Conservation (phyloP, 768 basidiomycete genomes). For the Termitomyces titanicus region DNA sequence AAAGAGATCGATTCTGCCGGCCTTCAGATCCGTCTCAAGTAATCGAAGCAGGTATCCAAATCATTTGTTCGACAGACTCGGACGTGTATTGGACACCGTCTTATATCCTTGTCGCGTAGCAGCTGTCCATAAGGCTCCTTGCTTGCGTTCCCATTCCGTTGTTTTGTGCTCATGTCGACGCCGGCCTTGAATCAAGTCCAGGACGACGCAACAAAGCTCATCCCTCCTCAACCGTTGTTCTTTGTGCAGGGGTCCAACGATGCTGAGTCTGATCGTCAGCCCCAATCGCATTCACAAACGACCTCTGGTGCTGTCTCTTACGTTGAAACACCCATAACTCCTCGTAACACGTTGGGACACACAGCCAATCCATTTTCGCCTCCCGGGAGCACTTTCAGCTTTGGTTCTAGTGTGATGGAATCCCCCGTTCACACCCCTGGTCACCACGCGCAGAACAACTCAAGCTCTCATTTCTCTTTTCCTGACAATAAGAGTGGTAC, state of each 20-base stretch:
- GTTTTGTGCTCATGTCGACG: conserved; percentile 13
- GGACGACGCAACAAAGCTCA: conserved; percentile 24
- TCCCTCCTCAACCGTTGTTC: conserved; percentile 30
- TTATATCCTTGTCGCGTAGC: conserved; percentile 27
- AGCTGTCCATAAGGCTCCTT: conserved; percentile 12
- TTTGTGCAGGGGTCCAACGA: conserved; percentile 25
- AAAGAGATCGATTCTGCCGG: conserved; percentile 24
- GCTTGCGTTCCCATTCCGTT: conserved; percentile 5
- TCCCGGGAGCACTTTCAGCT: conserved; percentile 42
- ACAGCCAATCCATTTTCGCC: conserved; percentile 49
- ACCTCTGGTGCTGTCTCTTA: conserved; percentile 28
- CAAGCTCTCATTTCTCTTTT: conserved; percentile 27
- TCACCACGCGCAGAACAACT: conserved; percentile 15
- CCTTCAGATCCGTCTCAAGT: conserved; percentile 18
- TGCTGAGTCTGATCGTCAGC: conserved; percentile 22
- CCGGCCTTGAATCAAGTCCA: conserved; percentile 18
- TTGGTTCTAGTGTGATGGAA: conserved; percentile 31
- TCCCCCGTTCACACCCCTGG: conserved; percentile 24
- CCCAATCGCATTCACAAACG: conserved; percentile 30
- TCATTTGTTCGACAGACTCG: conserved; percentile 27
- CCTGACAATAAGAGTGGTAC: conserved; percentile 33
- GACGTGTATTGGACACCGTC: conserved; percentile 18
- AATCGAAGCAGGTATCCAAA: conserved; percentile 26
- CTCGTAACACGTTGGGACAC: conserved; percentile 33
- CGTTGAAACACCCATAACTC: conserved; percentile 36